Conservation (phyloP, 2,329 filamentous ascomycete genomes). For the Leptographium wingfieldii region DNA sequence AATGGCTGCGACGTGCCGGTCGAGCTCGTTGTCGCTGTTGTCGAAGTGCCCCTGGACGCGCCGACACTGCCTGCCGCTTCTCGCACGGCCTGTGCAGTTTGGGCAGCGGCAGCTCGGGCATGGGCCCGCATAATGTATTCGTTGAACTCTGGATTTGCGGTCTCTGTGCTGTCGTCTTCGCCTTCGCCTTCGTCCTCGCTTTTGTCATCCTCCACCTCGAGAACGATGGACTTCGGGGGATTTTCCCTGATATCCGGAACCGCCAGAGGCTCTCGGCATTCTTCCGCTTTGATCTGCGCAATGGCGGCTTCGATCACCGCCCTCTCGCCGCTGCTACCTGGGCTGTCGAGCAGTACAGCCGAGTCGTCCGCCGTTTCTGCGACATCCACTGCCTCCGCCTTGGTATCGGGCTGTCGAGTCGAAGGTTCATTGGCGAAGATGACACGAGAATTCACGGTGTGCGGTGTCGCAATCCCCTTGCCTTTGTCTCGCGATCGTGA, state of each 20-base stretch:
- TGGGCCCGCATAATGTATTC: slow-evolving; percentile 12
- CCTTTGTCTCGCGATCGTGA: slow-evolving; percentile 3
- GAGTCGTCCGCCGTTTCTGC: background rate
- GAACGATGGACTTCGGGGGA: background rate
- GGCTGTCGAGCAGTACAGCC: background rate
- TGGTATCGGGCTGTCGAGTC: background rate
- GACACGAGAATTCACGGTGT: slow-evolving; percentile 3
- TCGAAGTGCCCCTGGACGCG: background rate
- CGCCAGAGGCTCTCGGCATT: background rate
- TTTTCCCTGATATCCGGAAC: background rate
- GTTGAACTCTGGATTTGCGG: slow-evolving; percentile 10
- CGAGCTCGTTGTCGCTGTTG: background rate
- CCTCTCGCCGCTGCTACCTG: background rate
- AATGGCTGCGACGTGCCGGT: background rate
- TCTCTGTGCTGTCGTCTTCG: slow-evolving; percentile 10
- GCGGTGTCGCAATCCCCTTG: slow-evolving; percentile 3
- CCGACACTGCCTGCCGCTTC: background rate
- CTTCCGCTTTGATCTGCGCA: background rate
- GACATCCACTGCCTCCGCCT: background rate
- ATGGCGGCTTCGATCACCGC: background rate
- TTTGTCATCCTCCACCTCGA: background rate
- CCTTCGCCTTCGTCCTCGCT: background rate
- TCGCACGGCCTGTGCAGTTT: slow-evolving; percentile 3
- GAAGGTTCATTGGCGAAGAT: background rate
- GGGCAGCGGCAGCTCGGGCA: slow-evolving; percentile 8